Evolutionary conservation across 257 asterid genomes (phyloP).

Genomic region (Lantana camara): DNA sequence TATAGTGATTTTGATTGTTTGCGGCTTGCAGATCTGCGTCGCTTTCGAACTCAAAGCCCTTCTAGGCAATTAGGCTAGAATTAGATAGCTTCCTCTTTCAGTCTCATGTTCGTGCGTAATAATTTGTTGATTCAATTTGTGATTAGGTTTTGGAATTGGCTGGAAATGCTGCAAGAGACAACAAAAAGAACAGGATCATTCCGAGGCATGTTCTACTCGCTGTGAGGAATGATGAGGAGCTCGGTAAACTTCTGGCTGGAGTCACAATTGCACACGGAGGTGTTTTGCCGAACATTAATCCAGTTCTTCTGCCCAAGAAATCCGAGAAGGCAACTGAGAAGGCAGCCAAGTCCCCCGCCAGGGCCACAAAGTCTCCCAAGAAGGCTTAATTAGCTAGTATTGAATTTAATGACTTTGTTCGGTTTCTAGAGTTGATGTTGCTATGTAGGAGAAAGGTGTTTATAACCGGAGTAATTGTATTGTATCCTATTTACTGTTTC

Average conservation of each 20-base stretch:
- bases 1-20: background rate
- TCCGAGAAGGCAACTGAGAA: conserved; percentile 36
- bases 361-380: conserved; percentile 48
- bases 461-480: conserved; percentile 25
- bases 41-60: background rate
- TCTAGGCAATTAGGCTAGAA: background rate
- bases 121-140: background rate
- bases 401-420: background rate
- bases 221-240: conserved; percentile 42
- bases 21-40: background rate
- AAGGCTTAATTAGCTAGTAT: conserved; percentile 27
- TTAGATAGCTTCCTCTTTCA: too few relatives aligned
- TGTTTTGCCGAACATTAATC: conserved; percentile 45
- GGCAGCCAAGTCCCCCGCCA: conserved; percentile 38
- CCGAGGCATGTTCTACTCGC: conserved; percentile 43
- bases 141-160: conserved; percentile 70
- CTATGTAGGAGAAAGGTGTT: conserved; percentile 7
- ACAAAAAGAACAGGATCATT: conserved; percentile 43
- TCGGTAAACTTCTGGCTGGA: conserved; percentile 42
- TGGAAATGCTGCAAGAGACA: conserved; percentile 77
- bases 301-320: conserved; percentile 45
- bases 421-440: background rate
- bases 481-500: background rate
- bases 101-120: too few relatives aligned
- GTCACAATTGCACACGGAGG: conserved; percentile 47